These are phyloP conservation scores for Reutealis trisperma DNA, from an alignment of 345 rosid genomes.

Conservation along the genomic window DNA sequence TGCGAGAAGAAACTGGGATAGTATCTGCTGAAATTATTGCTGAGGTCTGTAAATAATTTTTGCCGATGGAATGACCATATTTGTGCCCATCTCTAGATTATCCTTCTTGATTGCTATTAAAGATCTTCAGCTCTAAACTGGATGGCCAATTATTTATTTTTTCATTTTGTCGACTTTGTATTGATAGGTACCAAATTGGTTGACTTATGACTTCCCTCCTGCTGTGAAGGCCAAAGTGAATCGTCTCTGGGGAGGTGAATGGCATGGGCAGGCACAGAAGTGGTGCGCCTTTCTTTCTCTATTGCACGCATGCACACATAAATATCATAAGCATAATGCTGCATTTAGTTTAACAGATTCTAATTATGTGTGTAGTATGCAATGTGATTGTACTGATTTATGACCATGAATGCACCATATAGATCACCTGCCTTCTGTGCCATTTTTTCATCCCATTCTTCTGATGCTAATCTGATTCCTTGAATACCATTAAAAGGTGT, in stretches of 20 bases:
- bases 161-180: not conserved
- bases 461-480: not conserved
- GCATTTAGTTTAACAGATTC: not conserved
- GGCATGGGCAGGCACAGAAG: conserved; percentile 99
- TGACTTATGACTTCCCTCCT: conserved; percentile 91
- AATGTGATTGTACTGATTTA: not conserved
- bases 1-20: conserved; percentile 91
- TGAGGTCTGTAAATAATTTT: conserved; percentile 52
- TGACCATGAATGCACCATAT: not conserved
- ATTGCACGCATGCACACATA: not conserved
- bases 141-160: not conserved
- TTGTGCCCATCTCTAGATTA: too few relatives aligned
- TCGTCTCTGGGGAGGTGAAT: conserved; percentile 98
- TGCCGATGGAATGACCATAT: not conserved
- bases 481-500: not conserved
- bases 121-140: not conserved
- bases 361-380: not conserved
- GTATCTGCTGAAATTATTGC: conserved; percentile 77
- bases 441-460: not conserved
- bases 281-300: conserved; percentile 48
- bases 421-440: not conserved
- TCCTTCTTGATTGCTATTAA: not conserved
- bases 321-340: not conserved
- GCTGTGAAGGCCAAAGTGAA: conserved; percentile 93
- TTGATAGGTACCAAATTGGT: conserved; percentile 88